Base-by-base conservation (phyloP, 2,329 filamentous ascomycete species). In the Beauveria australis region DNA sequence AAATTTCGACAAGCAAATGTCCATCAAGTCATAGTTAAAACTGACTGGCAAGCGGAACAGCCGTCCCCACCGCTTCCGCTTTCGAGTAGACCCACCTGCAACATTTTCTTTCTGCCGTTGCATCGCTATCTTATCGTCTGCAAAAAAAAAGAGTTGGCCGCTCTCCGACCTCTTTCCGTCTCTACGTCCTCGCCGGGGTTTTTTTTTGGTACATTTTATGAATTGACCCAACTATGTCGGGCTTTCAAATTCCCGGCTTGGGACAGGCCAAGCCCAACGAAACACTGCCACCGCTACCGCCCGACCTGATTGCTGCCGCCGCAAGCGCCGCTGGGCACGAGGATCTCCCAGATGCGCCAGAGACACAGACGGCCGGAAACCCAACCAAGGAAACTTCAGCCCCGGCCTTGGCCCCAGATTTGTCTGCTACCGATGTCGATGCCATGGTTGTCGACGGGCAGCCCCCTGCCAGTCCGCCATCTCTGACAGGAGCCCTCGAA, bases 221-320 rank as follows among this genome's bases (percentile, higher is more conserved):
- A 12, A 53, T 54, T 41, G 18, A 41, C 30, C 41, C 5, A 53
- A 61, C 8, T 10, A 78, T 77, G 75, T 73, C 75, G 28, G 73
- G 73, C 59, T 77, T 78, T 40, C 74, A 76, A 60, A 78, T 78
- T 40, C 75, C 75, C 33, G 75, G 75, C 58, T 67, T 78, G 18
- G 75, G 75, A 12, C 73, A 76, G 62, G 75, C 75, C 54, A 76
- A 74, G 63, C 74, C 74, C 5, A 76, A 77, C 59, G 75, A 78
- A 58, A 70, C 67, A 2, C 66, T 78, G 2, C 75, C 75, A 1
- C 75, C 75, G 14, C 67, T 76, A 0, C 69, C 73, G 2, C 41
- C 70, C 22, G 74, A 76, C 14, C 37, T 71, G 14, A 61, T 68
- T 33, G 65, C 64, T n/a, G 69, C 70, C 7, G 70, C 73, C 1